phyloP scores from a whole-genome alignment of 2,329 filamentous ascomycete species.

The Tympanopsis confertula region DNA sequence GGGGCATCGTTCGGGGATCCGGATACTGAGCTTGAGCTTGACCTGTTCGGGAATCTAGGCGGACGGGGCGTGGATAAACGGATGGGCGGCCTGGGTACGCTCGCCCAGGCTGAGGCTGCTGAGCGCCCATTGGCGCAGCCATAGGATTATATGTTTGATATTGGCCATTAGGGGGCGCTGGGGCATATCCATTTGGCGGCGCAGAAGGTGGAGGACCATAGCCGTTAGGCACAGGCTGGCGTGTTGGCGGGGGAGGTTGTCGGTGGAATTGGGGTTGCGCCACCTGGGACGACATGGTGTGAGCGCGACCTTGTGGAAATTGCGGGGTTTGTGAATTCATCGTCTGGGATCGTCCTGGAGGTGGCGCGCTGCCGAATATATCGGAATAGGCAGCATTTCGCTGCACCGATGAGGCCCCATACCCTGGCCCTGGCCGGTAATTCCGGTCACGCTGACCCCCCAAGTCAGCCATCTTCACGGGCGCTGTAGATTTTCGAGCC shows the following conservation, averaged over 20 bases:
- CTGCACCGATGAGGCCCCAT: slow-evolving; percentile 20
- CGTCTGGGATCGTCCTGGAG: slow-evolving; percentile 50
- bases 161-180: not conserved
- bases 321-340: slow-evolving; percentile 47
- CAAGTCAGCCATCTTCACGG: slow-evolving; percentile 1
- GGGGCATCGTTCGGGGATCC: not conserved
- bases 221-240: slow-evolving; percentile 26
- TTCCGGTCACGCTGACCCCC: not conserved
- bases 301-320: slow-evolving; percentile 39
- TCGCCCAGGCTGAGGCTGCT: not conserved
- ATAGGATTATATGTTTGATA: slow-evolving; percentile 1
- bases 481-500: no score
- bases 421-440: slow-evolving; percentile 1
- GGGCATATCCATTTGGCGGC: not conserved
- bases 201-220: slow-evolving; percentile 21
- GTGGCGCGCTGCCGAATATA: slow-evolving; percentile 50
- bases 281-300: slow-evolving; percentile 36
- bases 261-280: slow-evolving; percentile 27
- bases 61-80: not conserved
- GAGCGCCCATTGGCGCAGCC: not conserved
- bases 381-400: slow-evolving; percentile 55
- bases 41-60: not conserved
- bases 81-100: not conserved
- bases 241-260: slow-evolving; percentile 23
- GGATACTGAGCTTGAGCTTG: not conserved